Conservation (phyloP, 345 rosid species). For the Fremontodendron californicum region DNA sequence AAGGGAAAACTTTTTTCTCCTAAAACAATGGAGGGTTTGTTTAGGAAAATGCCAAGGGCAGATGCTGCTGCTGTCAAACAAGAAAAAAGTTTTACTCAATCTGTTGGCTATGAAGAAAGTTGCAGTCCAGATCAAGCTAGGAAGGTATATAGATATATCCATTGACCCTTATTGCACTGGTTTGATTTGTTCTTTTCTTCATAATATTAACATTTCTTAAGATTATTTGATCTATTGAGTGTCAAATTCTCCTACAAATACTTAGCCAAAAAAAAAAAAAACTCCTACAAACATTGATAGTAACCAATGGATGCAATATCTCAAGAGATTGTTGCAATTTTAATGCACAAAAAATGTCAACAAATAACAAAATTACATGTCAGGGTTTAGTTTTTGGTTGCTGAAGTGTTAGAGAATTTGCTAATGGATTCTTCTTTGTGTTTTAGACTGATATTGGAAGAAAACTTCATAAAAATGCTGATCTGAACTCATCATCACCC, state of each 20-base stretch:
- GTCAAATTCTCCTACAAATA: not conserved
- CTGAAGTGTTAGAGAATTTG: not conserved
- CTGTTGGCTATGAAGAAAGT: slow-evolving; percentile 28
- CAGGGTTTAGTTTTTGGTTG: too few relatives aligned
- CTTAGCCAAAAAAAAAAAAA: too few relatives aligned
- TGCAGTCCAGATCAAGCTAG: slow-evolving; percentile 18
- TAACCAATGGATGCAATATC: not conserved
- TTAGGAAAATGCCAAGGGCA: slow-evolving; percentile 27
- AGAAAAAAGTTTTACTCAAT: slow-evolving; percentile 28
- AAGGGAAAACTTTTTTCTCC: not conserved
- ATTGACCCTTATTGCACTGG: not conserved
- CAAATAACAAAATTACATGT: too few relatives aligned
- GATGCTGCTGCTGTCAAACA: slow-evolving; percentile 20
- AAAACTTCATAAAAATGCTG: slow-evolving; percentile 11
- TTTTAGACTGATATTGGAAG: slow-evolving; percentile 22
- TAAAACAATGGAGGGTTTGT: slow-evolving; percentile 30
- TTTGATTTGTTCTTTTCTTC: not conserved
- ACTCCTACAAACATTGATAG: not conserved
- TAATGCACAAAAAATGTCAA: not conserved
- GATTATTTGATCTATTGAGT: not conserved
- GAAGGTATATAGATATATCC: slow-evolving; percentile 18
- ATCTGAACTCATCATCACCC: slow-evolving; percentile 26
- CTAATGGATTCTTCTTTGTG: not conserved
- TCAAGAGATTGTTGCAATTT: not conserved
- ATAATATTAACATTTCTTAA: not conserved